Evolutionary conservation across 129 eudicot genomes (phyloP), one percentile per base, ranked within the genome.

Genomic region (Sambucus nigra): DNA sequence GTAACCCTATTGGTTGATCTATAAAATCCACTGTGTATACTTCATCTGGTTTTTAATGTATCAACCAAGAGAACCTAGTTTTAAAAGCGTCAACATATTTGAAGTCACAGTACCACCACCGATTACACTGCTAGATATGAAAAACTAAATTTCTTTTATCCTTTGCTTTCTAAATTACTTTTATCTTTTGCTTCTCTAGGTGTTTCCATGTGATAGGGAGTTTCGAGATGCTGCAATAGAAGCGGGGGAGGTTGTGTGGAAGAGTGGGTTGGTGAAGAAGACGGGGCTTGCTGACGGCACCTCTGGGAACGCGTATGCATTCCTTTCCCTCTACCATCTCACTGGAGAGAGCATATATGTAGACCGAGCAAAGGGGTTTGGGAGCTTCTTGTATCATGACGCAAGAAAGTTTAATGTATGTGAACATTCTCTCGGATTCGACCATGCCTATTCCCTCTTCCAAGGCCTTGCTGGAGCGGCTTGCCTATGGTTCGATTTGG

Each of bases 211-310:
- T 48, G 88, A 80, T 0, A 64, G 94, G 22, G 97, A 88, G 33
- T 75, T 88, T 35, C 80, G 94, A 0, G 81, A 78, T 51, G 97
- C 83, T 1, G 97, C 94, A 6, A 81, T 88, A 21, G 94, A 88
- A 61, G 97, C 88, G 15, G 97, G 94, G 23, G 94, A 88, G 69
- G 97, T 88, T 5, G 97, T 88, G 23, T 88, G 97, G 97, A 88
- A 84, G 64, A 76, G 73, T 16, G 97, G 97, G 41, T 49, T 88
- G 73, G 63, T 80, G 42, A 69, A 84, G 69, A 84, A 73, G 63
- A 69, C 68, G 7, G 97, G 94, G 54, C 76, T 88, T 9, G 94
- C 92, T 0, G 94, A 88, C 27, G 97, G 94, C 13, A 71, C 76
- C 8, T 64, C 85, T 3, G 97, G 97, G 55, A 88, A 84, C 18